Evolutionary conservation across 2,329 filamentous ascomycete genomes (phyloP), one percentile per base, ranked within the genome.

Genomic region (Aspergillus ochraceoroseus): DNA sequence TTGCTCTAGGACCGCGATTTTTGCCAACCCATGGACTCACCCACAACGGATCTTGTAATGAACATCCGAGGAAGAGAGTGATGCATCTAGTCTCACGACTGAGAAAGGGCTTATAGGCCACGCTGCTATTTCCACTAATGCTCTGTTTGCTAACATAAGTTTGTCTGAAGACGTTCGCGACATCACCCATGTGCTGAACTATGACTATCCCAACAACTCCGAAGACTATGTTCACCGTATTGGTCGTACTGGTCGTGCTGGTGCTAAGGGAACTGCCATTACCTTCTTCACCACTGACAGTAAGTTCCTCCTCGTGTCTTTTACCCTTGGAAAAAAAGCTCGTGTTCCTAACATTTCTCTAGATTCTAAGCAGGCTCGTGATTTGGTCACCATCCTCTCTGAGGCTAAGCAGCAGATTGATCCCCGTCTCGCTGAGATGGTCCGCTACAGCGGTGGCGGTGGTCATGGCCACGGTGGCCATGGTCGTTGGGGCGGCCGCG

Each of bases 141-240:
- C 72, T 70, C 74, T 77, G 61, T 62, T 67, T 80, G 80, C 87
- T 94, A 94, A 94, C 85, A 77, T 79, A 47, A 50, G 48, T 77
- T 66, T 73, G 68, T 74, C 63, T 72, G 65, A 95, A 96, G 92
- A 98, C 85, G 92, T 98, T 76, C 90, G 89, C 75, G 94, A 98
- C 79, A 98, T 98, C 76, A 96, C 92, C 73, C 92, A 98, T 75
- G 92, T 98, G 73, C 80, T 98, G 74, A 96, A 96, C 82, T 95
- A 96, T 86, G 92, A 96, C 70, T 96, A 96, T 72, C 90, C 90
- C 69, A 96, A 96, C 77, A 96, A 82, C 66, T 81, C 78, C 58
- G 79, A 82, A 66, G 79, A 82, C 60, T 82, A 82, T 58, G 76
- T 82, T 64, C 79, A 82, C 66, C 78, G 79, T 62, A 82, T 82